Evolutionary conservation across 2,329 filamentous ascomycete species (phyloP).

Genomic region (Xenoacremonium recifei): DNA sequence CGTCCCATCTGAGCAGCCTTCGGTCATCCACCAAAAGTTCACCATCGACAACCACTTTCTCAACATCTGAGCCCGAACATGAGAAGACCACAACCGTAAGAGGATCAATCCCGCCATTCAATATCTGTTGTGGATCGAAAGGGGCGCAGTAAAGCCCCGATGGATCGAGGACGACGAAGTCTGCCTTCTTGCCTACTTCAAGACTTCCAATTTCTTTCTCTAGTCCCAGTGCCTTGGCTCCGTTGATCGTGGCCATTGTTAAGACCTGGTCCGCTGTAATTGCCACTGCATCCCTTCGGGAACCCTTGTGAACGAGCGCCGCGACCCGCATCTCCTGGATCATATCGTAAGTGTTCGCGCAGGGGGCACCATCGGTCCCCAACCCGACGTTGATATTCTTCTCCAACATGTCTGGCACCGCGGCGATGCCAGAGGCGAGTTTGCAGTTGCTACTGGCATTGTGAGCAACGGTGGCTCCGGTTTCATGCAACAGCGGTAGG

Average conservation of each 20-base stretch:
- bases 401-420: constrained; percentile 42
- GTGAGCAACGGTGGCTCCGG: constrained; percentile 44
- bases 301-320: constrained; percentile 46
- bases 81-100: constrained; percentile 2
- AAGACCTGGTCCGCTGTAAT: constrained; percentile 44
- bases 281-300: constrained; percentile 37
- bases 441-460: constrained; percentile 52
- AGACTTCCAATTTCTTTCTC: constrained; percentile 36
- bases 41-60: constrained; percentile 5
- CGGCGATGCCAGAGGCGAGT: constrained; percentile 48
- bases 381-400: constrained; percentile 45
- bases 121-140: constrained; percentile 5
- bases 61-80: constrained; percentile 2
- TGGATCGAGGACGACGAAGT: constrained; percentile 29
- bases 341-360: constrained; percentile 51
- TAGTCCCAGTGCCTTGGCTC: constrained; percentile 46
- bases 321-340: constrained; percentile 53
- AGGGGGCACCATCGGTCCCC: constrained; percentile 53
- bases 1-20: constrained; percentile 1
- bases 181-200: constrained; percentile 43
- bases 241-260: constrained; percentile 47
- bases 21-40: constrained; percentile 1
- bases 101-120: constrained; percentile 3
- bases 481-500: constrained; percentile 4
- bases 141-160: constrained; percentile 1